Conservation (phyloP, 2,329 filamentous ascomycete species). For the Botryotinia convoluta region DNA sequence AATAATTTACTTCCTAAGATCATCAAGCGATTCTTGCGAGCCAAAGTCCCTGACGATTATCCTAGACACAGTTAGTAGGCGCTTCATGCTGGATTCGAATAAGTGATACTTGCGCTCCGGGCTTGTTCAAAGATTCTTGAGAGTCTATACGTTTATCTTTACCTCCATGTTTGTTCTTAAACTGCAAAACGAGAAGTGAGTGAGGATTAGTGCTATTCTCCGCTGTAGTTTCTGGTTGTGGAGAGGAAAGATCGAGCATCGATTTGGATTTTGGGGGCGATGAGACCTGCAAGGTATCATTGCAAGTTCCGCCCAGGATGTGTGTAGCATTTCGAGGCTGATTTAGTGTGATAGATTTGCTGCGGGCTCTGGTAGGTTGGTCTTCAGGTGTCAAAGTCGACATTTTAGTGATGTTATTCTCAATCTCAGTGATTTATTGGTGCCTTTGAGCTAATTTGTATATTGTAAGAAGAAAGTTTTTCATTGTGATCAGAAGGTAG, state of each 20-base stretch:
- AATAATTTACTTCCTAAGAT: neutral
- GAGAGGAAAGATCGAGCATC: neutral
- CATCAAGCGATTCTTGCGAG: neutral
- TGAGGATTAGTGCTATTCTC: too few species aligned
- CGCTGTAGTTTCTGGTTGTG: neutral
- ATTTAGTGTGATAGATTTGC: neutral
- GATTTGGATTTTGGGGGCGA: neutral
- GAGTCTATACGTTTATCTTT: neutral
- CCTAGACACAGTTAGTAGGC: neutral
- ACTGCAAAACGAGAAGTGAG: neutral
- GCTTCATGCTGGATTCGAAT: fast-evolving
- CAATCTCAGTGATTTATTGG: neutral
- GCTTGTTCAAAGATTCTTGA: neutral
- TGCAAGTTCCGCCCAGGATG: fast-evolving
- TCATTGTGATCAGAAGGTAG: neutral
- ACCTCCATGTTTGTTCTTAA: neutral
- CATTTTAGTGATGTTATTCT: neutral
- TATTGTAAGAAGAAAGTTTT: neutral
- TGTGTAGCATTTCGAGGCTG: neutral
- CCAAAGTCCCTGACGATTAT: neutral
- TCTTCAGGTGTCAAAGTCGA: neutral
- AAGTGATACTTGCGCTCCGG: neutral
- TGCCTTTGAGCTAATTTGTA: neutral
- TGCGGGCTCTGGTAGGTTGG: neutral
- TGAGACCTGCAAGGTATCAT: neutral